These are phyloP conservation scores for Kuraishia borneana DNA, from an alignment of 805 yeast species.

Conservation along the genomic window DNA sequence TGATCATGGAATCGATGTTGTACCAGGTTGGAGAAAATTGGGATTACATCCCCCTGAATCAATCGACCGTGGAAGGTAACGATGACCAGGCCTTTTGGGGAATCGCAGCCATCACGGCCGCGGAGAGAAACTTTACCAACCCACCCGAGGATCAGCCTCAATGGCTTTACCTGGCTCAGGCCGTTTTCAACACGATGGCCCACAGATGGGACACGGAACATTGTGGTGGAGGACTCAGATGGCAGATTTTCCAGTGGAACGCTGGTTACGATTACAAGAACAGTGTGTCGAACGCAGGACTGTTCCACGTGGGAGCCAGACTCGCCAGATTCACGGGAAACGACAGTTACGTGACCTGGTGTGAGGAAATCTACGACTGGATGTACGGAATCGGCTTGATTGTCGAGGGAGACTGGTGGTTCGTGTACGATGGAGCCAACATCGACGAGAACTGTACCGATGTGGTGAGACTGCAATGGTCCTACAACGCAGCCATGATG, in stretches of 20 bases:
- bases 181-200: constrained; percentile 78
- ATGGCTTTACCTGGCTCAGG: constrained; percentile 76
- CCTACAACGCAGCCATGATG: constrained; percentile 64
- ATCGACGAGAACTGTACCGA: constrained; percentile 36
- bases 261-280: constrained; percentile 82
- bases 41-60: constrained; percentile 74
- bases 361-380: constrained; percentile 73
- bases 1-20: constrained; percentile 48
- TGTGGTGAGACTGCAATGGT: constrained; percentile 51
- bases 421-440: constrained; percentile 66
- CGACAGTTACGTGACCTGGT: constrained; percentile 60
- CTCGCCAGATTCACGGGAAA: constrained; percentile 71
- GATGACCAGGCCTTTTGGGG: constrained; percentile 97
- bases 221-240: constrained; percentile 75
- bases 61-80: constrained; percentile 78
- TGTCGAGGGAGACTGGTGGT: constrained; percentile 11
- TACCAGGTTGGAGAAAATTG: constrained; percentile 54
- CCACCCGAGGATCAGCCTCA: constrained; percentile 47
- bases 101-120: constrained; percentile 71
- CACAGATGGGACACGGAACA: constrained; percentile 58
- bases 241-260: constrained; percentile 90
- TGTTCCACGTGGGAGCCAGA: constrained; percentile 75
- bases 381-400: constrained; percentile 36
- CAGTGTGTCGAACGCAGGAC: constrained; percentile 76
- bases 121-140: constrained; percentile 72